phyloP scores from a whole-genome alignment of 768 basidiomycete species.

The Xanthoconium stramineum region DNA sequence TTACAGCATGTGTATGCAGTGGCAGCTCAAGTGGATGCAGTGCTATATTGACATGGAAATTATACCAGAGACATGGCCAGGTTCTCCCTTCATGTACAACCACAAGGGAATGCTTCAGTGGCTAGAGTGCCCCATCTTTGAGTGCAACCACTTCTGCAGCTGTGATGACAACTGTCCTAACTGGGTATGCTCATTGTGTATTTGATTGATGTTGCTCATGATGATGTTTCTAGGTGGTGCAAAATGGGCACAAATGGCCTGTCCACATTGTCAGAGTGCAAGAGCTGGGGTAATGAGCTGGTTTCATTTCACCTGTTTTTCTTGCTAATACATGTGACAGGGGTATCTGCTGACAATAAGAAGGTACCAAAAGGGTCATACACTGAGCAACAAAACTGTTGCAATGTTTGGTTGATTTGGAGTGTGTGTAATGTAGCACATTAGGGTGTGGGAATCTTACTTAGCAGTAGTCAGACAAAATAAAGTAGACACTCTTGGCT shows the following conservation, averaged over 20 bases:
- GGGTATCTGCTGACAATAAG: constrained; percentile 64
- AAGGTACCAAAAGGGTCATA: constrained; percentile 68
- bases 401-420: too few relatives aligned
- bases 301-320: neutral
- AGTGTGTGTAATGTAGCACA: too few relatives aligned
- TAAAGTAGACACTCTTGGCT: too few relatives aligned
- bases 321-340: constrained; percentile 34
- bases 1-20: constrained; percentile 46
- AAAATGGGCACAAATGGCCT: constrained; percentile 64
- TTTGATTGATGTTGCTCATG: neutral
- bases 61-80: constrained; percentile 33
- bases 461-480: too few relatives aligned
- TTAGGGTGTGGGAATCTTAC: too few relatives aligned
- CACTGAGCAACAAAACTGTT: too few relatives aligned
- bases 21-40: constrained; percentile 43
- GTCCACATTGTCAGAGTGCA: constrained; percentile 65
- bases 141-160: constrained; percentile 80
- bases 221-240: constrained; percentile 60
- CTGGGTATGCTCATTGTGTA: constrained; percentile 46
- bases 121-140: constrained; percentile 65
- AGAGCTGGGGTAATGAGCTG: constrained; percentile 76
- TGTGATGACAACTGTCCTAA: constrained; percentile 83
- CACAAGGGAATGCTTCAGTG: constrained; percentile 49
- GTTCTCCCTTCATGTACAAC: constrained; percentile 69
- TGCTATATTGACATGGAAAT: constrained; percentile 16